These are phyloP conservation scores for Hymenoscyphus repandus DNA, from an alignment of 2,329 filamentous ascomycete genomes.

Conservation along the genomic window DNA sequence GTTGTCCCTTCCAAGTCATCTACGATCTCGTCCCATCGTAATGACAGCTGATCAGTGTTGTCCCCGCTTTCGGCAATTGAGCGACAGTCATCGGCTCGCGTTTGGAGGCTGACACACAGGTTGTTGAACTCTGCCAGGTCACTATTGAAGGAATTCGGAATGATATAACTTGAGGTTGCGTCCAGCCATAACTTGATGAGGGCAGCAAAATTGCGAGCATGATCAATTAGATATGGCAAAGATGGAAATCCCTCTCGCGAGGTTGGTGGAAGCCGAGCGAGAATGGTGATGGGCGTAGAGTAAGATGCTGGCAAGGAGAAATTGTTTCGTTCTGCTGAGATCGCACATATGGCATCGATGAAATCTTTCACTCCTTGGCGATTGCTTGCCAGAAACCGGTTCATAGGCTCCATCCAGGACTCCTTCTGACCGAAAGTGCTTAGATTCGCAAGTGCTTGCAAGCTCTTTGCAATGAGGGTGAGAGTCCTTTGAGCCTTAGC, in stretches of 20 bases:
- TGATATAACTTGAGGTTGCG: conserved; percentile 27
- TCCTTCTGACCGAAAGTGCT: conserved; percentile 91
- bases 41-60: conserved; percentile 19
- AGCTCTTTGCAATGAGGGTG: conserved; percentile 85
- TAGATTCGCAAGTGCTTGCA: conserved; percentile 87
- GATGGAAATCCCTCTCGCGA: conserved; percentile 90
- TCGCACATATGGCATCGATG: conserved; percentile 79
- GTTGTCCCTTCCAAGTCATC: conserved; percentile 20
- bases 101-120: conserved; percentile 28
- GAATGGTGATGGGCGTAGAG: conserved; percentile 85
- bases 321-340: conserved; percentile 65
- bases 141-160: conserved; percentile 21
- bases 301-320: conserved; percentile 74
- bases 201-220: conserved; percentile 76
- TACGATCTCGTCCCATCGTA: conserved; percentile 28
- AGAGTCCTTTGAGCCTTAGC: conserved; percentile 79
- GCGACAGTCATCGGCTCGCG: conserved; percentile 30
- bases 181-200: conserved; percentile 79
- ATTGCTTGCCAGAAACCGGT: conserved; percentile 72
- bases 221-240: conserved; percentile 87
- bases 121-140: conserved; percentile 30
- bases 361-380: conserved; percentile 79
- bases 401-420: conserved; percentile 99
- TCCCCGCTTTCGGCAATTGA: conserved; percentile 26
- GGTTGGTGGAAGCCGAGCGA: conserved; percentile 71